Percentiles rank a stretch among this genome's conserved stretches.
Conservation (phyloP, 371 early-diverging fungal species). For the Homolaphlyctis polyrhiza region DNA sequence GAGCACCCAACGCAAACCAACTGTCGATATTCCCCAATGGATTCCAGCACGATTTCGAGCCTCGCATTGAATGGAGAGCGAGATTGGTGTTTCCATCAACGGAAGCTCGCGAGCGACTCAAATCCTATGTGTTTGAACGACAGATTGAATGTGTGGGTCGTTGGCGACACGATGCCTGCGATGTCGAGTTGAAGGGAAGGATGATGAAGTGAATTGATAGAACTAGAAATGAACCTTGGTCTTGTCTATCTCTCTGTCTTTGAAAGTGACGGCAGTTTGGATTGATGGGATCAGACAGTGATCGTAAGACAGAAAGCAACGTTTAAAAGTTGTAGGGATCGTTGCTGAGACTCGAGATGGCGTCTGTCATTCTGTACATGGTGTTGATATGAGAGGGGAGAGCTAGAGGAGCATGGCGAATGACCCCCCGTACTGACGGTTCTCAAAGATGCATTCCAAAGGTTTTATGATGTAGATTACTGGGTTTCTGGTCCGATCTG, state of each 20-base stretch:
- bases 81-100: neutral
- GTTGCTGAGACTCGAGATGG: neutral
- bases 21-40: neutral
- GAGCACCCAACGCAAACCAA: too few relatives aligned
- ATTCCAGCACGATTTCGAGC: neutral
- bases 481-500: neutral
- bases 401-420: neutral
- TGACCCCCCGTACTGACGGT: neutral
- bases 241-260: neutral
- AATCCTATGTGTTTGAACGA: neutral
- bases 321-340: neutral
- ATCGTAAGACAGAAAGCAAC: too few relatives aligned
- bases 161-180: neutral
- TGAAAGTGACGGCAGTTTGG: too few relatives aligned
- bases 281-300: too few relatives aligned
- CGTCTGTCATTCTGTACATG: neutral
- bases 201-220: neutral
- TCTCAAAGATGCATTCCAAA: neutral
- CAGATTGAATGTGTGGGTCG: too few relatives aligned
- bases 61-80: neutral
- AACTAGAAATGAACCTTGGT: neutral
- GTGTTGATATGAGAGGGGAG: neutral
- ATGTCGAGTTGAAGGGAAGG: neutral
- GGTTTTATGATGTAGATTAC: neutral
- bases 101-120: neutral